Evolutionary conservation across 805 yeast species (phyloP).

Genomic region (Tetrapisispora fleetii): DNA sequence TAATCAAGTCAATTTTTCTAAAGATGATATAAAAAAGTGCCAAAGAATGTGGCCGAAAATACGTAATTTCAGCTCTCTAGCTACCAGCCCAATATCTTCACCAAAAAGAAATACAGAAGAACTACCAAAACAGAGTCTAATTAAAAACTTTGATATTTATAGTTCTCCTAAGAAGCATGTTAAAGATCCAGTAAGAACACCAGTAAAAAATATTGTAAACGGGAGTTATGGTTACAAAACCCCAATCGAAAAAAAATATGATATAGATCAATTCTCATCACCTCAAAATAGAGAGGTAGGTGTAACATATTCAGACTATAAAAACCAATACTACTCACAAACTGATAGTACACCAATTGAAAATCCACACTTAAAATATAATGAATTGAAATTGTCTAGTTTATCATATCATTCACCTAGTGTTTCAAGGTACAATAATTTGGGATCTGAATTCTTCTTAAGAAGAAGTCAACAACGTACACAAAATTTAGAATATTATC

Average conservation of each 20-base stretch:
- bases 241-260: neutral
- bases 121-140: constrained; percentile 10
- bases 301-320: neutral
- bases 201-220: neutral
- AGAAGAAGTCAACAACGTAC: constrained; percentile 23
- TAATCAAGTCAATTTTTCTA: constrained; percentile 48
- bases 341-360: constrained; percentile 4
- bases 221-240: neutral
- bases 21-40: constrained; percentile 58
- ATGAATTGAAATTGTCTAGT: constrained; percentile 18
- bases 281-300: no score
- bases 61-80: constrained; percentile 64
- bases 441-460: constrained; percentile 21
- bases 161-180: neutral
- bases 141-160: constrained; percentile 15
- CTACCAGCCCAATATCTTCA: constrained; percentile 25
- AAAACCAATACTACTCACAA: constrained; percentile 4
- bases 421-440: constrained; percentile 20
- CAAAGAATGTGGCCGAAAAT: constrained; percentile 54
- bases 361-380: constrained; percentile 17
- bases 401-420: constrained; percentile 29
- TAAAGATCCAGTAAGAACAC: neutral
- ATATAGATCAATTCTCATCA: neutral
- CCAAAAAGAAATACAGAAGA: constrained; percentile 5
- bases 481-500: constrained; percentile 17